Conservation (phyloP, 176 grass and related monocot species). For the Aegilops bicornis region DNA sequence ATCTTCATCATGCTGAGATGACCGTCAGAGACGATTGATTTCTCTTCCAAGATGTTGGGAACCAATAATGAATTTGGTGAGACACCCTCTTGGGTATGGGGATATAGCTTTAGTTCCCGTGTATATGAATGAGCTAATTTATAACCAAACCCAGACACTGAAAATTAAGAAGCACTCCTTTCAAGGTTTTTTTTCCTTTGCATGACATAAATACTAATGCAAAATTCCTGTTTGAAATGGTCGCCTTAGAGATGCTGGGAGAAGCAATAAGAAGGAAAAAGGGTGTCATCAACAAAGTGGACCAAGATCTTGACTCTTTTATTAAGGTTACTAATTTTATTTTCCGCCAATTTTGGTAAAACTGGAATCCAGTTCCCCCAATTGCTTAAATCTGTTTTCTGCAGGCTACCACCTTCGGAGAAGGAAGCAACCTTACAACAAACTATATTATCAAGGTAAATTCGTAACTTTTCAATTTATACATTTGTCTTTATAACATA, state of each 20-base stretch:
- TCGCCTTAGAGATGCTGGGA: constrained; percentile 70
- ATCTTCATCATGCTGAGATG: constrained; percentile 97
- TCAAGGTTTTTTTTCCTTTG: not conserved
- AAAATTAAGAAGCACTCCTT: constrained; percentile 20
- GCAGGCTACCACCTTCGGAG: constrained; percentile 74
- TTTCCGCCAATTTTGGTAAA: not conserved
- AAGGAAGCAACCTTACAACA: constrained; percentile 81
- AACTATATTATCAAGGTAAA: constrained; percentile 88
- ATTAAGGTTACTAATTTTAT: constrained; percentile 49
- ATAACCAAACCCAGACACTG: constrained; percentile 5
- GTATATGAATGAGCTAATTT: constrained; percentile 1
- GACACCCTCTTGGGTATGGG: constrained; percentile 5
- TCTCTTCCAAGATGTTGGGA: constrained; percentile 67
- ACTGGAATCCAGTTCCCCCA: constrained; percentile 19
- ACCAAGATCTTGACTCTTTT: constrained; percentile 74
- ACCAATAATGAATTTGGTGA: constrained; percentile 79
- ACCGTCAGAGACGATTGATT: constrained; percentile 75
- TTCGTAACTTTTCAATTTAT: not conserved
- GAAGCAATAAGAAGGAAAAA: constrained; percentile 66
- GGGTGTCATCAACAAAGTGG: constrained; percentile 72
- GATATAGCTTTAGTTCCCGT: not conserved
- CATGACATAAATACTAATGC: constrained; percentile 23
- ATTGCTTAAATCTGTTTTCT: constrained; percentile 24
- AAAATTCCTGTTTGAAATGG: constrained; percentile 26
- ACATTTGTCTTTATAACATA: constrained; percentile 15